These are phyloP conservation scores for Sclerotinia borealis DNA, from an alignment of 2,329 filamentous ascomycete species.

Conservation along the genomic window DNA sequence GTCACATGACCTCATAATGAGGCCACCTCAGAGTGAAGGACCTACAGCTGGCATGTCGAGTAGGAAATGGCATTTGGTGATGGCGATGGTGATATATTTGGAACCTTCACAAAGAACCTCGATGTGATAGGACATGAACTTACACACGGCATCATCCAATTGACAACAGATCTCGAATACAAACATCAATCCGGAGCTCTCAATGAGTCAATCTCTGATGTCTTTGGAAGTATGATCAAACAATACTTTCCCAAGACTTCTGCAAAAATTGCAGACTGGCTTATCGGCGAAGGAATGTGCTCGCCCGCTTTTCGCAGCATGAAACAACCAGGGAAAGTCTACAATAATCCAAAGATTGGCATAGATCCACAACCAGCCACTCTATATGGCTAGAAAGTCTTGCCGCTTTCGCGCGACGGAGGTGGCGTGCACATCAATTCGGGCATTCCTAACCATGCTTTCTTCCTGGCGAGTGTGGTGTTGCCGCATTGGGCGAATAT, in stretches of 20 bases:
- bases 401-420: too few relatives aligned
- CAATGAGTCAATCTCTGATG: slow-evolving; percentile 52
- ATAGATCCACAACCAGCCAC: slow-evolving; percentile 48
- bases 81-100: slow-evolving; percentile 42
- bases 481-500: slow-evolving; percentile 47
- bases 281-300: slow-evolving; percentile 48
- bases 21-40: too few relatives aligned
- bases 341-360: slow-evolving; percentile 46
- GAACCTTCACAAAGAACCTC: slow-evolving; percentile 42
- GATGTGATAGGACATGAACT: slow-evolving; percentile 54
- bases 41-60: slow-evolving; percentile 31
- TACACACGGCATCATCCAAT: slow-evolving; percentile 49
- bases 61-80: slow-evolving; percentile 51
- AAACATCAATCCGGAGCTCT: slow-evolving; percentile 47
- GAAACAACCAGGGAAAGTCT: slow-evolving; percentile 48
- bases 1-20: too few relatives aligned
- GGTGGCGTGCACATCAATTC: slow-evolving; percentile 51
- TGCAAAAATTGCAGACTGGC: slow-evolving; percentile 44
- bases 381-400: slow-evolving; percentile 40
- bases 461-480: slow-evolving; percentile 43
- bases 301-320: slow-evolving; percentile 48
- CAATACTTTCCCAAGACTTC: slow-evolving; percentile 39
- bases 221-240: slow-evolving; percentile 53
- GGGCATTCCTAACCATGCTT: slow-evolving; percentile 53
- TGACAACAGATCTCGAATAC: slow-evolving; percentile 46